Evolutionary conservation across 306 rosid genomes (phyloP), one percentile per base, ranked within the genome.

Genomic region (Styphnolobium japonicum): DNA sequence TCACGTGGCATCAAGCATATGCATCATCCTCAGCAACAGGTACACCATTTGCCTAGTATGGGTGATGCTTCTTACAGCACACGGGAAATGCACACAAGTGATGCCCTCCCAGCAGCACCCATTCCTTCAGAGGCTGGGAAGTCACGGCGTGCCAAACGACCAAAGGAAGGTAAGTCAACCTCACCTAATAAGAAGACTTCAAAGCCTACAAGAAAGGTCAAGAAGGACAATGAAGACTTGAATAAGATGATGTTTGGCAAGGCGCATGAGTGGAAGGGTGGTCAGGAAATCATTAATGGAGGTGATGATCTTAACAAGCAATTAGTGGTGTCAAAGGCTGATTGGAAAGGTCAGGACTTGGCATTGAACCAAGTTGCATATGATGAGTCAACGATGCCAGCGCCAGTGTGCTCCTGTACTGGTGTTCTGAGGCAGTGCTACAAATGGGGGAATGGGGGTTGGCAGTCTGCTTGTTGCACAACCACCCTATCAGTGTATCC

Each of bases 361-460:
- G 96, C 93, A 16, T 67, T 91, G 82, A 91, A 91, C 82, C 93
- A 89, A 42, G 96, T 91, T 27, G 86, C 84, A 6, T 91, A 82
- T 16, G 96, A 91, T 65, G 96, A 91, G 51, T 79, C 93, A 0
- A 91, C 96, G 31, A 91, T 91, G 96, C 96, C 96, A 66, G 85
- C 91, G 1, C 96, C 96, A 2, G 81, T 82, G 9, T 91, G 96
- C 80, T 88, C 93, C 2, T 91, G 96, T 86, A 91, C 96, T 2
- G 89, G 91, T 77, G 73, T 78, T 6, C 73, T 76, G n/a, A 83
- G 91, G 49, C 96, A 91, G 64, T 91, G 96, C 87, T 91, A 91
- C 89, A 91, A 91, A 77, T 91, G 93, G 96, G 96, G 96, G 10
- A 91, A 87, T 68, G 96, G 96, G 18, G 96, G 96, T 8, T 91